Percentiles rank a stretch among this genome's conserved stretches.
Conservation (phyloP, 2,329 filamentous ascomycete genomes). For the Pseudogymnoascus sp. region DNA sequence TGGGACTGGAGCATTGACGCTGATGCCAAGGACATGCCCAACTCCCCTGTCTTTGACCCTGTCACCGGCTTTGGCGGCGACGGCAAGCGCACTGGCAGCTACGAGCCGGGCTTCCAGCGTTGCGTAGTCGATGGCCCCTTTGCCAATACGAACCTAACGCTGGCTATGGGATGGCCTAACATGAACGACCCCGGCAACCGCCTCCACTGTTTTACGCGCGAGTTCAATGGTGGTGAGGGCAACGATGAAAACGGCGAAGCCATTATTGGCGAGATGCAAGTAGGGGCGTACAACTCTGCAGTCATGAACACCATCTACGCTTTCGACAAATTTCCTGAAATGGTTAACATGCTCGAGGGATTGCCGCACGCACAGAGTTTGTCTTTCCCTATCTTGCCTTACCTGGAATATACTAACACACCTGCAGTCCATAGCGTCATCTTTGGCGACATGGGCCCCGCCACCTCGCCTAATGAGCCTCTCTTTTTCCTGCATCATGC, state of each 20-base stretch:
- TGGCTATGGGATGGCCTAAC: conserved; percentile 18
- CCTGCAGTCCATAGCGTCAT: neutral
- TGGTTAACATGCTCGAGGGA: neutral
- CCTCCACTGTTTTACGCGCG: conserved; percentile 19
- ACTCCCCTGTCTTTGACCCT: conserved; percentile 28
- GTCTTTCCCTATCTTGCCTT: neutral
- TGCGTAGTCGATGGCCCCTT: neutral
- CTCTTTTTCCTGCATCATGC: neutral
- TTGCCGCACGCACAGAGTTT: neutral
- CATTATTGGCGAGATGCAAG: conserved; percentile 18
- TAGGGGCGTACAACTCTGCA: neutral
- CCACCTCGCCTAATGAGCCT: neutral
- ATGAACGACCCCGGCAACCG: conserved; percentile 14
- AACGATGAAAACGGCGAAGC: neutral
- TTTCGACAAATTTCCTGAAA: neutral
- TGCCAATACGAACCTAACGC: conserved; percentile 12
- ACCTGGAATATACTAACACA: neutral
- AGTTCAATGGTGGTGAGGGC: conserved; percentile 15
- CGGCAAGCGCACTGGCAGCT: conserved; percentile 22
- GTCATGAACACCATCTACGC: neutral
- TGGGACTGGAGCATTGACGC: conserved; percentile 28
- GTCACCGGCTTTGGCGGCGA: conserved; percentile 29
- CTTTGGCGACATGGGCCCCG: neutral
- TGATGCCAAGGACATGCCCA: neutral
- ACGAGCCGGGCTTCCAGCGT: neutral